phyloP scores from a whole-genome alignment of 2,329 filamentous ascomycete genomes.

The Colletotrichum melonis region DNA sequence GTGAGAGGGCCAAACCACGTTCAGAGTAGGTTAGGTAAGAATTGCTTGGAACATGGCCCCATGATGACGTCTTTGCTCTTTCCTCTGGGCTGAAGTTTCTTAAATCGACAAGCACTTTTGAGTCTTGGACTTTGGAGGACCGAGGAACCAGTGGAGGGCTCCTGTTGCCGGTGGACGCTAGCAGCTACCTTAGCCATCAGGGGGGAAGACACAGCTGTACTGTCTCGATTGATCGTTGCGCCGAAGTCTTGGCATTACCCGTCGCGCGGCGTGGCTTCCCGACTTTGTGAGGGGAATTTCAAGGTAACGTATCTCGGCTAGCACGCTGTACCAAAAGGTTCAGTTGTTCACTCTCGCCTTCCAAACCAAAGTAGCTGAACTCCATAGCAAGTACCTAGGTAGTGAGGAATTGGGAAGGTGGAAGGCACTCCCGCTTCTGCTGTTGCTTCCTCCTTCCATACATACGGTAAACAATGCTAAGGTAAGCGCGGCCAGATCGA shows the following conservation, averaged over 20 bases:
- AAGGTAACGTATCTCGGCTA: not conserved
- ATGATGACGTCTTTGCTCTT: conserved; percentile 26
- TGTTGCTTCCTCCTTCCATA: not conserved
- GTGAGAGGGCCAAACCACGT: not conserved
- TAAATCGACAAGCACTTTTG: not conserved
- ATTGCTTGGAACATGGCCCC: conserved; percentile 13
- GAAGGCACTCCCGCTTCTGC: not conserved
- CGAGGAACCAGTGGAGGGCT: not conserved
- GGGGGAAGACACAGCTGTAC: not conserved
- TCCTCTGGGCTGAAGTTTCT: not conserved
- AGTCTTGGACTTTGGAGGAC: no score
- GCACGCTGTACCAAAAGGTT: no score
- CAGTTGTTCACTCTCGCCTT: no score
- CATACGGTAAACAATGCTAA: not conserved
- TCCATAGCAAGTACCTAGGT: no score
- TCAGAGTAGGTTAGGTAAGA: conserved; percentile 15
- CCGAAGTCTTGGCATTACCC: conserved; percentile 13
- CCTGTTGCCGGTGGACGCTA: not conserved
- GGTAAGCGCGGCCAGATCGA: not conserved
- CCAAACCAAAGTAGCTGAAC: not conserved
- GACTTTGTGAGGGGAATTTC: not conserved
- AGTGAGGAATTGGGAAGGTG: not conserved
- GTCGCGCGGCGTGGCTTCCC: not conserved
- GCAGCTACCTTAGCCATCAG: not conserved
- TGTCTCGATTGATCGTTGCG: conserved; percentile 11